Evolutionary conservation across 2,329 filamentous ascomycete species (phyloP), one percentile per base, ranked within the genome.

Genomic region (Cryphonectria radicalis): DNA sequence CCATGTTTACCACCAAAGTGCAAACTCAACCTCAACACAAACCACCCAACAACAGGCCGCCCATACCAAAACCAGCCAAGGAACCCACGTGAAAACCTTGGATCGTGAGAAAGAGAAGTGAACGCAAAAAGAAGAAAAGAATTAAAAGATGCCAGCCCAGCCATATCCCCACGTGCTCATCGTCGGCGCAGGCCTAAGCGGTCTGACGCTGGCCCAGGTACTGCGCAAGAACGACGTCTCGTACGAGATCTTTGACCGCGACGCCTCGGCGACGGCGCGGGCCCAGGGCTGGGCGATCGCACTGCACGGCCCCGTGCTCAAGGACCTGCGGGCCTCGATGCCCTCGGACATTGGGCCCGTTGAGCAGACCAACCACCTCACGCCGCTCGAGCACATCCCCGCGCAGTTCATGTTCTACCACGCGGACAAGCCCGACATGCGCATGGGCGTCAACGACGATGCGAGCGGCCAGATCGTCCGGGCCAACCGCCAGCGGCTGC

Each of bases 121-220:
- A 10, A 6, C 10, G 10, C 0, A 50, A 11, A 22, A n/a, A 50
- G 4, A 57, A 57, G 10, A 57, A 6, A n/a, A 53, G 13, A 53
- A 25, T 3, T 3, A 10, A 14, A 57, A 57, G n/a, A 59, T 32
- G 25, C 25, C 25, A 19, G 55, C 28, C 67, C 50, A 65, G 42
- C 25, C 69, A 1, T 69, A 70, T 22, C 76, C 70, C 1, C 76
- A 76, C 40, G 76, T 84, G 53, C 71, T 84, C 62, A 84, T 85
- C 70, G 76, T 83, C 57, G 82, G 82, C 5, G 82, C 80, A 25
- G 83, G 82, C 55, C 78, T 85, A 59, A 80, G 80, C 63, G 83
- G 83, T 19, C 77, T 84, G 13, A 79, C 80, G 10, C 76, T 84
- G 19, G 82, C 81, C 13, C 82, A 84, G 71, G 75, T 78, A 59